Evolutionary conservation across 2,329 filamentous ascomycete species (phyloP).

Genomic region (Colletotrichum filicis): DNA sequence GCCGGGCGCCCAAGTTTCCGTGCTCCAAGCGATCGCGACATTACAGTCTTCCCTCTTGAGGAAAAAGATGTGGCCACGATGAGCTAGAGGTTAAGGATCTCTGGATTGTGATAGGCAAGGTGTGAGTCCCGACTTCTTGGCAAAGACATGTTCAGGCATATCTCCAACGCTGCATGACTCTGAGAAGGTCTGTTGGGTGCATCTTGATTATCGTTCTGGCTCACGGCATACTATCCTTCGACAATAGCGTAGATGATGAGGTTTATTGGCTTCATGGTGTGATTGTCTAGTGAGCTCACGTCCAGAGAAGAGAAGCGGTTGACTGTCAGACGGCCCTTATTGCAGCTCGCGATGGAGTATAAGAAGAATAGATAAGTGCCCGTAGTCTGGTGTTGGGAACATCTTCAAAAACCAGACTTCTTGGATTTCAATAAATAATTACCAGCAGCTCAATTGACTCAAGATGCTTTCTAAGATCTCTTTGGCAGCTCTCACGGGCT

Average conservation of each 20-base stretch:
- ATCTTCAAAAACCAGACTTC: background rate
- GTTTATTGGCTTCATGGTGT: conserved; percentile 6
- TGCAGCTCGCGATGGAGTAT: background rate
- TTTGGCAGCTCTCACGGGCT: background rate
- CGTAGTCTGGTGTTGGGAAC: background rate
- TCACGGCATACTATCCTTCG: background rate
- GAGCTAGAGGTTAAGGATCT: background rate
- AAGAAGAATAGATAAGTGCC: background rate
- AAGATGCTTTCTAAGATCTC: background rate
- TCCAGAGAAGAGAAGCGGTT: background rate
- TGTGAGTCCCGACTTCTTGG: background rate
- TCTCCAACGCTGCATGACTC: background rate
- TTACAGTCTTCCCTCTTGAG: background rate
- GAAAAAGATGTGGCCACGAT: background rate
- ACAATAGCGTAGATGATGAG: background rate
- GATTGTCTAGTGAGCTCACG: background rate
- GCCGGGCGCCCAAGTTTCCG: background rate
- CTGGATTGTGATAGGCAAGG: background rate
- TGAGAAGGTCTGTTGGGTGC: background rate
- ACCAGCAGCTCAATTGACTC: too few species aligned
- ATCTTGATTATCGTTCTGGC: background rate
- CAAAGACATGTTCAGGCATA: background rate
- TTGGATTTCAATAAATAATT: background rate
- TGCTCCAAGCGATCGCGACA: background rate
- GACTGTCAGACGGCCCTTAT: background rate